phyloP scores from a whole-genome alignment of 176 grass and related monocot species.

The Rhynchospora tenuis region DNA sequence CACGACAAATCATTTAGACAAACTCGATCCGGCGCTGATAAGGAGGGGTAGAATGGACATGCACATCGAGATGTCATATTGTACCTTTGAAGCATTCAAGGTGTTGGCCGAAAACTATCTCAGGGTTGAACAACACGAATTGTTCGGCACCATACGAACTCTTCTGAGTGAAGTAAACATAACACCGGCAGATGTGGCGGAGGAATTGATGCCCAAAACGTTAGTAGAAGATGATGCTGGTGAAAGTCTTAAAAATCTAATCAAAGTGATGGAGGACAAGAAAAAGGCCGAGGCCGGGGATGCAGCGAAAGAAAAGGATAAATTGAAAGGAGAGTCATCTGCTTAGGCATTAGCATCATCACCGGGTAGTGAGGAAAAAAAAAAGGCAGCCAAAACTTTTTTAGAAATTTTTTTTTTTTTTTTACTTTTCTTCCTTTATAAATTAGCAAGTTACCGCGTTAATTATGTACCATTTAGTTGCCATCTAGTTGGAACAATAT shows the following conservation, averaged over 20 bases:
- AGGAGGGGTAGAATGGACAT: constrained; percentile 40
- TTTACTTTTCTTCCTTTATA: no score
- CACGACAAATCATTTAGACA: constrained; percentile 35
- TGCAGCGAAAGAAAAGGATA: not conserved
- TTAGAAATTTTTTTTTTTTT: no score
- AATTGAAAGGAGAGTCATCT: not conserved
- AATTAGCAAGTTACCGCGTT: no score
- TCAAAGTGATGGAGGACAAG: constrained; percentile 1
- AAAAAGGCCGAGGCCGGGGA: not conserved
- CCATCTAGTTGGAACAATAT: no score
- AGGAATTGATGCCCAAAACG: constrained; percentile 23
- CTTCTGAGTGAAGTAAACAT: constrained; percentile 22
- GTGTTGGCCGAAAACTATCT: constrained; percentile 34
- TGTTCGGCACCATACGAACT: not conserved
- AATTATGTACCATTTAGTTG: no score
- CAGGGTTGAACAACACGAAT: not conserved
- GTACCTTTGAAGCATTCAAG: constrained; percentile 30
- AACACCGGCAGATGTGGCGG: constrained; percentile 36
- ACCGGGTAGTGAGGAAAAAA: no score
- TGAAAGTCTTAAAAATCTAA: constrained; percentile 11
- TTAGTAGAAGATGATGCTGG: not conserved
- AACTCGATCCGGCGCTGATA: constrained; percentile 30
- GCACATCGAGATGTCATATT: constrained; percentile 46
- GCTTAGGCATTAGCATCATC: no score
- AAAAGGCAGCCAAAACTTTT: no score